Conservation (phyloP, 176 grass and related monocot species). For the Saccharum spontaneum region DNA sequence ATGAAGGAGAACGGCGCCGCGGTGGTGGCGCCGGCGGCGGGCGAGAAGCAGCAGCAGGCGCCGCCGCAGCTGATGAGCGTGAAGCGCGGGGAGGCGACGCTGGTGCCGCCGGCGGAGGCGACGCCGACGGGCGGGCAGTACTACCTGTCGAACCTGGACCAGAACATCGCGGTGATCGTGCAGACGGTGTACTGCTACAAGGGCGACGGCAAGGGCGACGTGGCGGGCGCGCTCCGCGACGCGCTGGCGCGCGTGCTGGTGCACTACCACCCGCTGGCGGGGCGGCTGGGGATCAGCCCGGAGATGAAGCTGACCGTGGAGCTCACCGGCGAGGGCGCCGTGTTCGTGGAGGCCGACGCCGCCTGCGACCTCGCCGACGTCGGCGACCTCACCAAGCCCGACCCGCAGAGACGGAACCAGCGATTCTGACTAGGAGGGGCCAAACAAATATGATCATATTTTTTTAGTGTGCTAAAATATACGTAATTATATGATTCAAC, state of each 20-base stretch:
- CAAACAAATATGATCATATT: no score
- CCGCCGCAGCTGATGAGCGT: conserved; percentile 41
- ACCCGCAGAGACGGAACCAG: no score
- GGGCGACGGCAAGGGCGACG: background rate
- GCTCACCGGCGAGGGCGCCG: conserved; percentile 65
- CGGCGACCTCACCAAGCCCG: conserved; percentile 70
- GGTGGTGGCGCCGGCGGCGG: background rate
- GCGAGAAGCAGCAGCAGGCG: background rate
- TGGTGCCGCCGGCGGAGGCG: conserved; percentile 55
- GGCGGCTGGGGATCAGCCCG: conserved; percentile 65
- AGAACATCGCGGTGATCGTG: conserved; percentile 88
- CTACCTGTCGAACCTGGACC: conserved; percentile 98
- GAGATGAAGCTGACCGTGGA: conserved; percentile 90
- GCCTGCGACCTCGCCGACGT: conserved; percentile 60
- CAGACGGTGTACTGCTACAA: conserved; percentile 93
- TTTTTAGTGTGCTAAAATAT: no score
- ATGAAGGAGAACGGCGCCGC: conserved; percentile 31
- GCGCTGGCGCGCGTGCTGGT: conserved; percentile 78
- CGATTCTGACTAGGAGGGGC: no score
- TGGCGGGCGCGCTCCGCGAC: conserved; percentile 49
- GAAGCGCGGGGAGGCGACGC: conserved; percentile 45
- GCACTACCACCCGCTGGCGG: conserved; percentile 85
- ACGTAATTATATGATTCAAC: no score
- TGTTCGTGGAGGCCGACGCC: conserved; percentile 90
- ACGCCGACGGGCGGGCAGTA: conserved; percentile 72